Percentiles rank a stretch among this genome's conserved stretches.
These are phyloP conservation scores for Moelleriella libera DNA, from an alignment of 2,329 filamentous ascomycete genomes.

Conservation along the genomic window DNA sequence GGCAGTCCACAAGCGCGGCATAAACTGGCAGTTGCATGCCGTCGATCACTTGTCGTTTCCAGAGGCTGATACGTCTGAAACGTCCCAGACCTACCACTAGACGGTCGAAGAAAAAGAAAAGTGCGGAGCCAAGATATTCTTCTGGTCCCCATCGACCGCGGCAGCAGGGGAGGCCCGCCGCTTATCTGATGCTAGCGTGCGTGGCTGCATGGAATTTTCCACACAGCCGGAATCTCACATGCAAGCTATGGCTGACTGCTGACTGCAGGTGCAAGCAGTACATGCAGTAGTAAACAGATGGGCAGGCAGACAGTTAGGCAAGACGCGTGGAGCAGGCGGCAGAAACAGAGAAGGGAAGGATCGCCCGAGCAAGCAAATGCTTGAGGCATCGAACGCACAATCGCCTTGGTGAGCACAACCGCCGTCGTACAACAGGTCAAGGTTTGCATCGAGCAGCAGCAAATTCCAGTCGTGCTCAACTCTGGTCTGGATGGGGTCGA, in stretches of 20 bases:
- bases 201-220: not conserved
- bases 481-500: not conserved
- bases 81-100: not conserved
- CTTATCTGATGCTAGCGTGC: not conserved
- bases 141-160: not conserved
- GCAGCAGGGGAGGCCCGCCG: not conserved
- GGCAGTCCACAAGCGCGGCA: not conserved
- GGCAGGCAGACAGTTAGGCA: no score
- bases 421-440: not conserved
- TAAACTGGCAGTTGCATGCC: not conserved
- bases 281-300: no score
- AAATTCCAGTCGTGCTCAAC: not conserved
- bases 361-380: no score
- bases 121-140: not conserved
- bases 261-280: not conserved
- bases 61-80: not conserved
- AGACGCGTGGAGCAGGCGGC: no score
- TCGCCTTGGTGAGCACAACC: no score
- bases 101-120: not conserved
- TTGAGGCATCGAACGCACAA: no score
- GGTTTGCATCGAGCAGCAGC: not conserved
- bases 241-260: not conserved
- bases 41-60: not conserved
- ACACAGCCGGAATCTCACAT: not conserved
- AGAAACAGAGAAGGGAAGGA: no score